Percentiles rank a stretch among this genome's conserved stretches.
These are phyloP conservation scores for Hansenula lynferdii DNA, from an alignment of 1,139 yeast genomes.

Conservation along the genomic window DNA sequence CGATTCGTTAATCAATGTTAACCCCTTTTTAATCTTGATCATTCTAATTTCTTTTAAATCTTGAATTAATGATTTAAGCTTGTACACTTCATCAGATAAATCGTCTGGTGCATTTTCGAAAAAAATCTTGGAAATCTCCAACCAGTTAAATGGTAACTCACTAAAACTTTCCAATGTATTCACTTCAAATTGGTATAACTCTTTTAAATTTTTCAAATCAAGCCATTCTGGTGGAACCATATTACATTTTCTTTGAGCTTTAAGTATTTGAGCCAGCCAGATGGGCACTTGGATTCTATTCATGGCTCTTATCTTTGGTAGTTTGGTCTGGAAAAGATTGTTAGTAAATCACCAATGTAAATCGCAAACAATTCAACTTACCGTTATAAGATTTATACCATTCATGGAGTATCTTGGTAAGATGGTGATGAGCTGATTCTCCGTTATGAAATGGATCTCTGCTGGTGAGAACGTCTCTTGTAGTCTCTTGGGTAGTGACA, in stretches of 20 bases:
- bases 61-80: conserved; percentile 62
- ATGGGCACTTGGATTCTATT: conserved; percentile 70
- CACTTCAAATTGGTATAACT: conserved; percentile 65
- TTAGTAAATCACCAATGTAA: not conserved
- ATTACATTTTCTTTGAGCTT: conserved; percentile 81
- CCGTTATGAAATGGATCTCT: conserved; percentile 82
- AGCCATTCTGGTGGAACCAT: conserved; percentile 90
- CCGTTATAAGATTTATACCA: conserved; percentile 59
- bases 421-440: conserved; percentile 66
- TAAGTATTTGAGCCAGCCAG: conserved; percentile 83
- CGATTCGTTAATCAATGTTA: conserved; percentile 72
- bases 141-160: conserved; percentile 81
- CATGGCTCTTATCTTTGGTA: conserved; percentile 46
- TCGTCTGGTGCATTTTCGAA: conserved; percentile 69
- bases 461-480: conserved; percentile 63
- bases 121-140: conserved; percentile 68
- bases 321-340: conserved; percentile 6
- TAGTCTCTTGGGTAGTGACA: conserved; percentile 62
- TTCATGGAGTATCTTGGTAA: conserved; percentile 73
- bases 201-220: conserved; percentile 47
- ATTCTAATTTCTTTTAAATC: conserved; percentile 82
- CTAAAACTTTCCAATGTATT: conserved; percentile 56
- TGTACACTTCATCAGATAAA: conserved; percentile 51
- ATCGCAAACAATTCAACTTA: conserved; percentile 24
- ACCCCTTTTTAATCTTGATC: conserved; percentile 77